Evolutionary conservation across 2,329 filamentous ascomycete genomes (phyloP).

Genomic region (Myriangium duriaei): DNA sequence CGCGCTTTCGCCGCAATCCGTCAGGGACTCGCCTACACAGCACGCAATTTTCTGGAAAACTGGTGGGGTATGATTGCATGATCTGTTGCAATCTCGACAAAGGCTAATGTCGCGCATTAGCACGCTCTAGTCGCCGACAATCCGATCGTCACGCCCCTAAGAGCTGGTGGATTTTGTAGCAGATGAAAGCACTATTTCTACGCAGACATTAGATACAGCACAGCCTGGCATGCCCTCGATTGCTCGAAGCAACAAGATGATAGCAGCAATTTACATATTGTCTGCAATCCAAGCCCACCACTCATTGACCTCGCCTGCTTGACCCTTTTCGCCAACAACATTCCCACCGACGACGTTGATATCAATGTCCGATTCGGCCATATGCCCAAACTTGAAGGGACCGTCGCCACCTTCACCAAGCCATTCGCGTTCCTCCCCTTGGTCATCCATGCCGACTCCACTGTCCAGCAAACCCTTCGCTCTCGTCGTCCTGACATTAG

Average conservation of each 20-base stretch:
- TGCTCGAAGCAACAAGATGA: too few species aligned
- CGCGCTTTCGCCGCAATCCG: not conserved
- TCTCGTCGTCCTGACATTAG: conserved; percentile 60
- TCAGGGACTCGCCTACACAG: too few species aligned
- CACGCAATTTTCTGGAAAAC: too few species aligned
- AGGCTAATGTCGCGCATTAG: too few species aligned
- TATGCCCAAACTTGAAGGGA: conserved; percentile 65
- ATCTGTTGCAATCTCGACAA: conserved; percentile 2
- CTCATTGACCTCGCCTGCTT: conserved; percentile 51
- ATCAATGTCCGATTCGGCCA: conserved; percentile 70
- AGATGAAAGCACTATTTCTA: too few species aligned
- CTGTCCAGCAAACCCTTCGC: conserved; percentile 75
- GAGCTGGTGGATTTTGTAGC: too few species aligned
- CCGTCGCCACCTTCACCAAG: conserved; percentile 69
- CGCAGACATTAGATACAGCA: too few species aligned
- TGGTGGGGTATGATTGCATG: not conserved
- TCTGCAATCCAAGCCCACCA: conserved; percentile 90
- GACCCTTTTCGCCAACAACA: conserved; percentile 45
- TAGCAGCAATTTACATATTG: conserved; percentile 58
- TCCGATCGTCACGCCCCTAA: too few species aligned
- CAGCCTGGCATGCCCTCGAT: too few species aligned
- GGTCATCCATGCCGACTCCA: conserved; percentile 55
- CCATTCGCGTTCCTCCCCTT: conserved; percentile 64
- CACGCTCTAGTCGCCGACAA: too few species aligned
- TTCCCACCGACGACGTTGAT: conserved; percentile 70